A percentile compares a stretch with the other conserved stretches of the same genome.
These are phyloP conservation scores for Russula sp. DNA, from an alignment of 768 basidiomycete genomes.

Conservation along the genomic window DNA sequence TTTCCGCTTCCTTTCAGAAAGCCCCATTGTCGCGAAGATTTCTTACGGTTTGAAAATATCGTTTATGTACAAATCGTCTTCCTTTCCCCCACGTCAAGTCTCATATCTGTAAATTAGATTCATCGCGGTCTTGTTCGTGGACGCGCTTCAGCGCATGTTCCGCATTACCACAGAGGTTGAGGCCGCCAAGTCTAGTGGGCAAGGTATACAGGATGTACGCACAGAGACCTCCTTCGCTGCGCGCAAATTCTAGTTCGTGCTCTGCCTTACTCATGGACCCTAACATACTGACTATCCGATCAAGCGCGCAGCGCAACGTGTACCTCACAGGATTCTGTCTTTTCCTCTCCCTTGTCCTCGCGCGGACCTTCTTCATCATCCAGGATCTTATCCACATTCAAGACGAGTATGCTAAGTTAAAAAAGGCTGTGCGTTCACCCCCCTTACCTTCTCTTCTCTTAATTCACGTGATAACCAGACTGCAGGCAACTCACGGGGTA, in stretches of 20 bases:
- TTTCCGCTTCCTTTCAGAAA: constrained; percentile 67
- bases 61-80: constrained; percentile 59
- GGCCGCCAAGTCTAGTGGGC: constrained; percentile 47
- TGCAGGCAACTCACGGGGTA: constrained; percentile 29
- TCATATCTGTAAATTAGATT: constrained; percentile 42
- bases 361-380: constrained; percentile 87
- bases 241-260: constrained; percentile 83
- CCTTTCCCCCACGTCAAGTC: neutral
- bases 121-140: constrained; percentile 79
- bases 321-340: constrained; percentile 92
- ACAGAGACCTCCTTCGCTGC: constrained; percentile 87
- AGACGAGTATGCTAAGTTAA: constrained; percentile 79
- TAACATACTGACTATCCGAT: neutral
- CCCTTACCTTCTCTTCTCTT: neutral
- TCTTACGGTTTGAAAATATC: constrained; percentile 91
- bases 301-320: constrained; percentile 79
- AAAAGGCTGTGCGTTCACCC: constrained; percentile 39
- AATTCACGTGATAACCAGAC: constrained; percentile 25
- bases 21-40: constrained; percentile 66
- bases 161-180: constrained; percentile 68
- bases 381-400: constrained; percentile 87
- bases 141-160: constrained; percentile 91
- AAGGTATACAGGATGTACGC: constrained; percentile 51
- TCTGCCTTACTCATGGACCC: neutral
- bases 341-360: constrained; percentile 92